These are phyloP conservation scores for Yamadazyma sp. DNA, from an alignment of 805 yeast genomes.

Conservation along the genomic window DNA sequence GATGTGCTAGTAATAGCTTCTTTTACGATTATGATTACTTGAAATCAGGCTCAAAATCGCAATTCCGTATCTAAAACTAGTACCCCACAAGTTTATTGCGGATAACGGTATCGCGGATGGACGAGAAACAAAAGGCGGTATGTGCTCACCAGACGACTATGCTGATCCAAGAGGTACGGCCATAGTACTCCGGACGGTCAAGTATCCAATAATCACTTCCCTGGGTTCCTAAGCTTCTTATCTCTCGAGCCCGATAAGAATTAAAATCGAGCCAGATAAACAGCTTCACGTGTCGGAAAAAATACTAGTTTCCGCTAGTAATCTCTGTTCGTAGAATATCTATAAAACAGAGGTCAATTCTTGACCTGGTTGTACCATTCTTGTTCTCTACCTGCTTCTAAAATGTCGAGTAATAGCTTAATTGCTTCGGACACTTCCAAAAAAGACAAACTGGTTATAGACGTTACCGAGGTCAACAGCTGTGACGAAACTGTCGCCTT, in stretches of 20 bases:
- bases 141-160: too few species aligned
- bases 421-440: constrained; percentile 1
- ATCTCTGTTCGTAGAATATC: not conserved
- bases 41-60: not conserved
- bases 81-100: not conserved
- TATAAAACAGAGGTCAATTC: too few species aligned
- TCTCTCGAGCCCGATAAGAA: constrained; percentile 3
- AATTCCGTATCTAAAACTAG: not conserved
- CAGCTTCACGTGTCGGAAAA: constrained; percentile 5
- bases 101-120: too few species aligned
- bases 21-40: too few species aligned
- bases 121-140: too few species aligned
- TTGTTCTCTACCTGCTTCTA: not conserved
- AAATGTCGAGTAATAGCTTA: constrained; percentile 1
- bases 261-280: not conserved
- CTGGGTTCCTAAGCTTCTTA: not conserved
- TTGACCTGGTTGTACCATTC: too few species aligned
- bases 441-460: constrained; percentile 9
- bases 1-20: too few species aligned
- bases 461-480: not conserved
- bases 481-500: not conserved
- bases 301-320: not conserved
- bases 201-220: not conserved
- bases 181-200: not conserved
- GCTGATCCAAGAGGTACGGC: too few species aligned